Conservation (phyloP, 768 basidiomycete genomes). For the Kwoniella europaea region DNA sequence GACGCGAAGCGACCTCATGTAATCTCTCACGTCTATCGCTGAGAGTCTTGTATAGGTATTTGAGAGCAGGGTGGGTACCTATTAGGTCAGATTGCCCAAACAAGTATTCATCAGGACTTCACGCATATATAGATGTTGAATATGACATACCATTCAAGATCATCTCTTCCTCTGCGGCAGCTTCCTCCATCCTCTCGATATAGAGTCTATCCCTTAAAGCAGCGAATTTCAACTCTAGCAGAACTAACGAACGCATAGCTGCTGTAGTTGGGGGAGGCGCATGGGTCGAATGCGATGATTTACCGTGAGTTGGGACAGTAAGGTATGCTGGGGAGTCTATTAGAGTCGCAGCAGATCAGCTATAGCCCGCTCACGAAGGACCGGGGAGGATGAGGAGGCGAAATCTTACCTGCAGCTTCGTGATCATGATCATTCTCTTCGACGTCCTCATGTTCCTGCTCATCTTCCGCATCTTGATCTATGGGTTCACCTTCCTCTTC, state of each 20-base stretch:
- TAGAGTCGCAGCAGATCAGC: neutral
- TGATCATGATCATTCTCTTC: conserved; percentile 8
- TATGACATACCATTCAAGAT: conserved; percentile 69
- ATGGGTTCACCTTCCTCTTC: neutral
- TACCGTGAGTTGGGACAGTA: conserved; percentile 65
- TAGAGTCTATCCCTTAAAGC: conserved; percentile 82
- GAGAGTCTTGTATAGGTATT: conserved; percentile 79
- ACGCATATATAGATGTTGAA: neutral
- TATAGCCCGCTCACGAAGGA: neutral
- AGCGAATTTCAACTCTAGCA: conserved; percentile 92
- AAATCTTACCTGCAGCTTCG: conserved; percentile 19
- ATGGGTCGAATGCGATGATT: conserved; percentile 31
- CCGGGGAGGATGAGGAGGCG: neutral
- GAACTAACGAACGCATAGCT: conserved; percentile 82
- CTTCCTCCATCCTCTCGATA: conserved; percentile 89
- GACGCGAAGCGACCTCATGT: conserved; percentile 75
- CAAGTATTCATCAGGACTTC: neutral
- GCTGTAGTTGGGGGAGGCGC: conserved; percentile 62
- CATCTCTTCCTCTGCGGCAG: conserved; percentile 85
- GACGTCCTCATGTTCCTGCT: conserved; percentile 4
- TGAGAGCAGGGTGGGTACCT: conserved; percentile 86
- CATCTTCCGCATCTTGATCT: conserved; percentile 5
- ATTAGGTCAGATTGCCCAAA: neutral
- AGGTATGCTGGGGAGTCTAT: conserved; percentile 16
- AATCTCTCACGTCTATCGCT: conserved; percentile 78